Evolutionary conservation across 2,329 filamentous ascomycete species (phyloP).

Genomic region (Colletotrichum paranaense): DNA sequence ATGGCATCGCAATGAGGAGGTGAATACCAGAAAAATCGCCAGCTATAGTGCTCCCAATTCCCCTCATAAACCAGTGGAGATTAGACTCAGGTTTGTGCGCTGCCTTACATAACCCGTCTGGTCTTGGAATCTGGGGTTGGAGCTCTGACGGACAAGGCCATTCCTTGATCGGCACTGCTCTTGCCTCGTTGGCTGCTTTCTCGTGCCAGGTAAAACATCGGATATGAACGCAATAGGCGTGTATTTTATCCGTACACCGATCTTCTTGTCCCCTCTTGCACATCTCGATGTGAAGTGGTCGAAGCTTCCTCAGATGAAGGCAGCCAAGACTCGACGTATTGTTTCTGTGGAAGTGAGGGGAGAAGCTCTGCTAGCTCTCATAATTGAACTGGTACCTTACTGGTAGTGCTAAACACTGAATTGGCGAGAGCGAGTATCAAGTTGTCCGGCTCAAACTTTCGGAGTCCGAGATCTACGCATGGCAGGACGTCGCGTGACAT

Average conservation of each 20-base stretch:
- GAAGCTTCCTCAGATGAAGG: background rate
- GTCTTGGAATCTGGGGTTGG: conserved; percentile 25
- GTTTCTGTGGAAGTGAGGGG: too few relatives aligned
- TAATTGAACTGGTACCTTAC: background rate
- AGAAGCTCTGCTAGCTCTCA: background rate
- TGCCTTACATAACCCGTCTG: conserved; percentile 29
- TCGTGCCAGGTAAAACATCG: conserved; percentile 17
- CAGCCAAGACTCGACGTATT: background rate
- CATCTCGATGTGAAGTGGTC: background rate
- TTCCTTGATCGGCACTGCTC: conserved; percentile 8
- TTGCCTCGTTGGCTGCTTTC: background rate
- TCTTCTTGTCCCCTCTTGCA: background rate
- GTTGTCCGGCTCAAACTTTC: background rate
- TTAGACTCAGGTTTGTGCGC: conserved; percentile 12
- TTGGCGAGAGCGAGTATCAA: background rate
- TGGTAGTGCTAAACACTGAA: background rate
- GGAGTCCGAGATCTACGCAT: conserved; percentile 1
- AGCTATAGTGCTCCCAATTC: background rate
- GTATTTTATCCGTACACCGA: background rate
- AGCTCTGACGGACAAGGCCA: conserved; percentile 24
- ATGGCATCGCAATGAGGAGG: too few relatives aligned
- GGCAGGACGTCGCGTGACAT: conserved; percentile 9
- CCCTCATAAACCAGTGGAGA: conserved; percentile 29
- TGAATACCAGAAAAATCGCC: too few relatives aligned
- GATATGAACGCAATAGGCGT: background rate